These are phyloP conservation scores for Huntiella omanensis DNA, from an alignment of 2,329 filamentous ascomycete species.

Conservation along the genomic window DNA sequence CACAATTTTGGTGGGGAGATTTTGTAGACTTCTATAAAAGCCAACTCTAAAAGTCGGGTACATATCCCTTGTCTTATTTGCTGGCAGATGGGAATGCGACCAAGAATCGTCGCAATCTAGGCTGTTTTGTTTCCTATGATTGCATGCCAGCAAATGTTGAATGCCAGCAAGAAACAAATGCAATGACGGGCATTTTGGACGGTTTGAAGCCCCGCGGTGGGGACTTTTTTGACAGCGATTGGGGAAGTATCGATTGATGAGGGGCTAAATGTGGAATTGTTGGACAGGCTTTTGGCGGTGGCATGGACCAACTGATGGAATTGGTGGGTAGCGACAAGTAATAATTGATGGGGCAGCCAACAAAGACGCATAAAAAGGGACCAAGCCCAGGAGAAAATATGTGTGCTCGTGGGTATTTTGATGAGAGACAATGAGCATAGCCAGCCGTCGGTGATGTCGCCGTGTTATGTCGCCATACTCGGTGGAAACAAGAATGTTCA, in stretches of 20 bases:
- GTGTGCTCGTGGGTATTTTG: too few species aligned
- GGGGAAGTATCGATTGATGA: neutral
- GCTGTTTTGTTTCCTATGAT: neutral
- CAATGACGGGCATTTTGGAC: neutral
- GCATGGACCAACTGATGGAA: neutral
- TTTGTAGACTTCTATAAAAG: neutral
- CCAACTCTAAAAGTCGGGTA: too few species aligned
- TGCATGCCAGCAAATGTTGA: neutral
- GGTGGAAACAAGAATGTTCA: too few species aligned
- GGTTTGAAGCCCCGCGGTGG: neutral
- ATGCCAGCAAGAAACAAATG: neutral
- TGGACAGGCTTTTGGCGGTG: neutral
- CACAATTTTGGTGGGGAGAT: neutral
- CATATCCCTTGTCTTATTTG: neutral
- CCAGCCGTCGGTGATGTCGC: too few species aligned
- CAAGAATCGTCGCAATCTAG: neutral
- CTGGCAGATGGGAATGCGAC: neutral
- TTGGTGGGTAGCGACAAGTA: neutral
- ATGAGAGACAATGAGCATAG: too few species aligned
- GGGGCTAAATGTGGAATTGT: neutral
- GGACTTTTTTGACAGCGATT: neutral
- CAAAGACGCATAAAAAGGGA: neutral
- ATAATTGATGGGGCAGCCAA: conserved; percentile 5
- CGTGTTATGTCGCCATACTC: too few species aligned
- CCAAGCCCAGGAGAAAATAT: neutral